Evolutionary conservation across 192 early-diverging fungal species (phyloP).

Genomic region (Lobosporangium transversale): DNA sequence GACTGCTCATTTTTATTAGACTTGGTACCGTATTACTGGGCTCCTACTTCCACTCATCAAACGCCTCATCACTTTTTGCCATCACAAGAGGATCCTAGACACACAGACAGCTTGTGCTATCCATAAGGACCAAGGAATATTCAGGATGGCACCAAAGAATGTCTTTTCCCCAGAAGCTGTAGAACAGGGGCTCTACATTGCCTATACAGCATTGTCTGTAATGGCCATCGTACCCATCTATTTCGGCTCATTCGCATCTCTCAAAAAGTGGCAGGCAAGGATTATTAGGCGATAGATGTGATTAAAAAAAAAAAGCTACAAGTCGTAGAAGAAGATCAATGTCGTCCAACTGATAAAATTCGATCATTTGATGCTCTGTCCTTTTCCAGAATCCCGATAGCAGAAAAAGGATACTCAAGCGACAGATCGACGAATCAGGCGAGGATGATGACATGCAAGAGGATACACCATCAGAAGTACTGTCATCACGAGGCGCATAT

Average conservation of each 20-base stretch:
- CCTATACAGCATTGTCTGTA: slow-evolving; percentile 80
- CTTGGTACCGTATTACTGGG: too few relatives aligned
- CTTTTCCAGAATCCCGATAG: slow-evolving; percentile 44
- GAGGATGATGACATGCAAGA: slow-evolving; percentile 67
- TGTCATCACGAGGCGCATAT: slow-evolving; percentile 84
- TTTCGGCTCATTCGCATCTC: slow-evolving; percentile 77
- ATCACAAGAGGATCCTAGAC: too few relatives aligned
- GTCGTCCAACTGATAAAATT: too few relatives aligned
- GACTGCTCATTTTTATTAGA: too few relatives aligned
- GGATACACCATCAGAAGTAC: slow-evolving; percentile 71
- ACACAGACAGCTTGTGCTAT: too few relatives aligned
- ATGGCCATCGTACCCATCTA: slow-evolving; percentile 91
- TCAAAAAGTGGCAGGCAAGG: slow-evolving; percentile 65
- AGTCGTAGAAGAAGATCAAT: too few relatives aligned
- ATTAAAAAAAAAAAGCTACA: neutral
- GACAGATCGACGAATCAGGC: slow-evolving; percentile 62
- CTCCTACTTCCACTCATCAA: neutral
- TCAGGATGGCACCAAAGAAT: slow-evolving; percentile 7
- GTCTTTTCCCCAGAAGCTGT: neutral
- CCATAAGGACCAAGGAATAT: too few relatives aligned
- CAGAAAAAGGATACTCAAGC: slow-evolving; percentile 36
- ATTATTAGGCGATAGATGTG: too few relatives aligned
- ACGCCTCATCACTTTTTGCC: neutral
- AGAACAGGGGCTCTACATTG: slow-evolving; percentile 67
- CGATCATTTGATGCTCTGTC: too few relatives aligned